Evolutionary conservation across 305 asterid genomes (phyloP).

Genomic region (Fraxinus platypoda): DNA sequence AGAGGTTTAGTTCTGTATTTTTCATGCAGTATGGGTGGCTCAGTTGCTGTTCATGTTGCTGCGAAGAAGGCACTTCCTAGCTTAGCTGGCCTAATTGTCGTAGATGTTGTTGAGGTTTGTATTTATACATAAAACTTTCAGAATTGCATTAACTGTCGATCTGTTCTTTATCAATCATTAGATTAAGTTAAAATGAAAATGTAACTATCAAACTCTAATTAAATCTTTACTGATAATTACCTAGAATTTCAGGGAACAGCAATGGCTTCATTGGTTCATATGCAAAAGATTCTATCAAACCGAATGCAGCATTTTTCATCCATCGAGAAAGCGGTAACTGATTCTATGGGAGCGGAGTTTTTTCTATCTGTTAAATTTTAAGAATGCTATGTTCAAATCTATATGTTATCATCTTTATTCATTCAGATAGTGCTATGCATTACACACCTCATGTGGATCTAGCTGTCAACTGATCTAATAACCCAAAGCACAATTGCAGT

Average conservation of each 20-base stretch:
- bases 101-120: conserved; percentile 97
- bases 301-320: conserved; percentile 84
- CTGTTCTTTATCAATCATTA: background rate
- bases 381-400: background rate
- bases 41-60: conserved; percentile 84
- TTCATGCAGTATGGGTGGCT: conserved; percentile 84
- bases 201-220: conserved; percentile 16
- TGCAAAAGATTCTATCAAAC: conserved; percentile 87
- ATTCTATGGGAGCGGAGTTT: background rate
- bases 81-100: conserved; percentile 82
- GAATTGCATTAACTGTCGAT: background rate
- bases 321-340: conserved; percentile 82
- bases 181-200: conserved; percentile 12
- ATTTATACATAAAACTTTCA: background rate
- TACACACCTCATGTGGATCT: too few species aligned
- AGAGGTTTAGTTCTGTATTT: conserved; percentile 15
- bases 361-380: background rate
- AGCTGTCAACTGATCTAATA: background rate
- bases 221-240: conserved; percentile 21
- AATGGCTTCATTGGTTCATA: conserved; percentile 79
- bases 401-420: background rate
- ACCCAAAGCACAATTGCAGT: background rate
- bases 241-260: conserved; percentile 84
- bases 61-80: conserved; percentile 75
- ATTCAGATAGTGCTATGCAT: too few species aligned